A percentile compares a stretch with the other conserved stretches of the same genome.
Conservation (phyloP, 164 flowering plant genomes). For the Akebia trifoliata region DNA sequence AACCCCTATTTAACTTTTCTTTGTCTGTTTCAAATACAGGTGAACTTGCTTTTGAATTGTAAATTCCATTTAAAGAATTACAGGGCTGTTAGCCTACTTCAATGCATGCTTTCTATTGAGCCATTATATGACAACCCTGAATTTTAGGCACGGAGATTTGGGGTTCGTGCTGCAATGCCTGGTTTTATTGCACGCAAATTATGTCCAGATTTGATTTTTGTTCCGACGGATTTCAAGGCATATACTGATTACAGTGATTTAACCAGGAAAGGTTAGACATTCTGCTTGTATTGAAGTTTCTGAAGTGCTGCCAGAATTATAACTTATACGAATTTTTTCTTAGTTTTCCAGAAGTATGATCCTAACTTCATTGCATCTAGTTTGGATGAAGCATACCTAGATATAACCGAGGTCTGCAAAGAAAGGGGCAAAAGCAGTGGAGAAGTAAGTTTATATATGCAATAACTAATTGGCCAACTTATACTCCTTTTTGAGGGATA, state of each 20-base stretch:
- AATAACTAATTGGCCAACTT: not conserved
- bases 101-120: not conserved
- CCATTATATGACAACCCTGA: not conserved
- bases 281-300: not conserved
- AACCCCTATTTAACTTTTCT: not conserved
- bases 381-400: slow-evolving; percentile 97
- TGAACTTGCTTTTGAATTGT: not conserved
- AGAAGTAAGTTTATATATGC: slow-evolving; percentile 54
- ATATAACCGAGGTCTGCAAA: slow-evolving; percentile 72
- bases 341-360: slow-evolving; percentile 82
- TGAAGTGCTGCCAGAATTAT: not conserved
- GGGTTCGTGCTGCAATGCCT: slow-evolving; percentile 99
- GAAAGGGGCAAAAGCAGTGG: slow-evolving; percentile 49
- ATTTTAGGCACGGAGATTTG: slow-evolving; percentile 76
- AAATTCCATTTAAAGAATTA: not conserved
- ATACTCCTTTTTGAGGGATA: not conserved
- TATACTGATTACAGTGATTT: slow-evolving; percentile 78
- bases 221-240: slow-evolving; percentile 77
- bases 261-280: slow-evolving; percentile 72
- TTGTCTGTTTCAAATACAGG: not conserved
- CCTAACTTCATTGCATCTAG: slow-evolving; percentile 79
- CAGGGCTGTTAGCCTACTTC: too few species aligned
- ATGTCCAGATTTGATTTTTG: slow-evolving; percentile 87
- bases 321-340: not conserved
- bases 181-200: slow-evolving; percentile 95